Evolutionary conservation across 306 rosid genomes (phyloP), one percentile per base, ranked within the genome.

Genomic region (Aeschynomene evenia): DNA sequence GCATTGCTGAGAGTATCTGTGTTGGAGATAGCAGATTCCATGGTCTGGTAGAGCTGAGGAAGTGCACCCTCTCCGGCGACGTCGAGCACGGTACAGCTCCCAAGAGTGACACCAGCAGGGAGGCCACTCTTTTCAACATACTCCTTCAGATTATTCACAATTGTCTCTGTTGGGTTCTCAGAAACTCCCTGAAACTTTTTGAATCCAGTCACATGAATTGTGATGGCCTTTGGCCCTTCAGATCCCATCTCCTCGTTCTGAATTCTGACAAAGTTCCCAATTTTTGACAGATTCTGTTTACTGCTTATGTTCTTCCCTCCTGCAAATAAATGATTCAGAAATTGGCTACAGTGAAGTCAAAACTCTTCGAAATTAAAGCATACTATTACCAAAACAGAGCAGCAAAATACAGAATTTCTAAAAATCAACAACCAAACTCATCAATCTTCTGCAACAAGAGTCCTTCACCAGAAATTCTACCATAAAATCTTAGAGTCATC

Each of bases 161-260:
- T 83, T 1, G 45, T 9, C 73, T 92, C 98, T 1, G 98, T 82
- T 16, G 98, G 98, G 76, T 92, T 92, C 33, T 84, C 86, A 9
- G 85, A 57, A 34, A 92, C 95, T 18, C 98, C 98, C 52, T 79
- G 89, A 72, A 92, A 92, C 80, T 78, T 92, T 71, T 84, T 92
- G 80, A 89, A 92, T 57, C 98, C 98, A 42, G 91, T 92, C 24
- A 92, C 88, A 59, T 89, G 87, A 76, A 92, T 74, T 20, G 86
- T 86, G n/a, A 89, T 71, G 5, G 52, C 66, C 79, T 78, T 85
- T 78, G 88, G 86, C 50, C 89, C 92, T 84, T 92, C 96, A 58
- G 98, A 92, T 66, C 96, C 95, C 96, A 89, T 92, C 79, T 83
- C 82, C 60, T 60, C 28, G 73, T 65, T 83, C 64, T 78, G 73